Percentiles rank a stretch among this genome's conserved stretches.
Evolutionary conservation across 306 rosid species (phyloP).

Genomic region (Castanea sativa): DNA sequence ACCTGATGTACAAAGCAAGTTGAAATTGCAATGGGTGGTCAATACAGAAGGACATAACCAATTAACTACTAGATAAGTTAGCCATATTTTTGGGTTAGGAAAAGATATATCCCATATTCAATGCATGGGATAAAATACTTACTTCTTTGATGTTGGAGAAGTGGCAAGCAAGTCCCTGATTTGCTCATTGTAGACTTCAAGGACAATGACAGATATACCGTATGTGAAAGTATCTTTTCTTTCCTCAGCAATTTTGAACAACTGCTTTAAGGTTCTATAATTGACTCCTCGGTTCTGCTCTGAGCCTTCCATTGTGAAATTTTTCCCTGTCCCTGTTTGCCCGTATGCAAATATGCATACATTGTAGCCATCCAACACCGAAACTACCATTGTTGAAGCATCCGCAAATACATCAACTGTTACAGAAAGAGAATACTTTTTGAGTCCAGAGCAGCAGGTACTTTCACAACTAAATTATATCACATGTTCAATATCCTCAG

Average conservation of each 20-base stretch:
- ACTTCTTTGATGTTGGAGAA: conserved; percentile 67
- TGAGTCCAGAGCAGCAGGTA: too few relatives aligned
- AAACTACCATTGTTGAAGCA: conserved; percentile 45
- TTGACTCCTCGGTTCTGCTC: conserved; percentile 80
- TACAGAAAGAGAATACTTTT: neutral
- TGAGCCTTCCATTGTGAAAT: conserved; percentile 82
- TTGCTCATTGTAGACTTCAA: conserved; percentile 90
- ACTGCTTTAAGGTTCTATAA: conserved; percentile 71
- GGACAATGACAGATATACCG: conserved; percentile 72
- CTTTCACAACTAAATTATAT: neutral
- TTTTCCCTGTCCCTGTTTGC: conserved; percentile 73
- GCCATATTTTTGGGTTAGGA: neutral
- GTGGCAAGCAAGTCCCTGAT: conserved; percentile 75
- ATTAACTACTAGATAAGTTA: neutral
- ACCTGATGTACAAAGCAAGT: conserved; percentile 38
- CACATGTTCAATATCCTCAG: neutral
- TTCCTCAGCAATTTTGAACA: conserved; percentile 62
- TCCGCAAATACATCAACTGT: conserved; percentile 56
- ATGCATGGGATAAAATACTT: conserved; percentile 22
- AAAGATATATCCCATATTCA: conserved; percentile 4
- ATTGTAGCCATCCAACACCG: conserved; percentile 63
- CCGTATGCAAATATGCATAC: conserved; percentile 71
- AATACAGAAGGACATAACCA: neutral
- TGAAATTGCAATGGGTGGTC: neutral
- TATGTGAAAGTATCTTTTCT: conserved; percentile 60